These are phyloP conservation scores for Schizophyllum amplum DNA, from an alignment of 1,284 basidiomycete genomes.

Conservation along the genomic window DNA sequence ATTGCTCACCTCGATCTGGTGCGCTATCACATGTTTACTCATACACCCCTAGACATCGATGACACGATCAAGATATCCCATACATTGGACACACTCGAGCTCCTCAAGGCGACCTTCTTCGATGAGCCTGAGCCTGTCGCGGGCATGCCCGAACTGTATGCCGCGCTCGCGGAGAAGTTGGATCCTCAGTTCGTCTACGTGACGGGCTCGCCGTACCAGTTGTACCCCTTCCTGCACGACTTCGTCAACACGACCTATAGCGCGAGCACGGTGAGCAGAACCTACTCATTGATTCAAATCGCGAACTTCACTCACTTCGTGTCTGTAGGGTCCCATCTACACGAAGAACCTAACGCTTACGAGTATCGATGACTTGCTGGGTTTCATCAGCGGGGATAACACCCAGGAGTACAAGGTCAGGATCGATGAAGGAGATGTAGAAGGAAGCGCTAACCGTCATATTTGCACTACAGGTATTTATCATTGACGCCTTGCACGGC, in stretches of 20 bases:
- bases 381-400: slow-evolving; percentile 12
- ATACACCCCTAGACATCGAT: slow-evolving; percentile 34
- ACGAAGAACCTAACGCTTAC: slow-evolving; percentile 28
- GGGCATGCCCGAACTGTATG: slow-evolving; percentile 35
- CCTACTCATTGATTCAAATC: not conserved
- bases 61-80: slow-evolving; percentile 34
- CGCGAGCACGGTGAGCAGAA: slow-evolving; percentile 1
- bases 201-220: slow-evolving; percentile 33
- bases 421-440: not conserved
- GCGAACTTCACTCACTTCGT: not conserved
- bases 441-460: not conserved
- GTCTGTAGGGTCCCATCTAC: slow-evolving; percentile 28
- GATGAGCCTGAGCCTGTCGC: slow-evolving; percentile 29
- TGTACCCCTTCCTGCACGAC: slow-evolving; percentile 31
- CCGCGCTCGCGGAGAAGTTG: slow-evolving; percentile 25
- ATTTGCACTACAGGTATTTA: slow-evolving; percentile 20
- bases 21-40: not conserved
- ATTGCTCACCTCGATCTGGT: not conserved
- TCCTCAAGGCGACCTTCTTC: slow-evolving; percentile 28
- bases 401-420: not conserved
- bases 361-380: slow-evolving; percentile 20
- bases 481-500: slow-evolving; percentile 27
- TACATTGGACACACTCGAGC: slow-evolving; percentile 24
- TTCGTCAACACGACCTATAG: slow-evolving; percentile 29
- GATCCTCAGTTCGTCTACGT: slow-evolving; percentile 32